Conservation (phyloP, 140 eudicot species). For the Flaveria floridana region DNA sequence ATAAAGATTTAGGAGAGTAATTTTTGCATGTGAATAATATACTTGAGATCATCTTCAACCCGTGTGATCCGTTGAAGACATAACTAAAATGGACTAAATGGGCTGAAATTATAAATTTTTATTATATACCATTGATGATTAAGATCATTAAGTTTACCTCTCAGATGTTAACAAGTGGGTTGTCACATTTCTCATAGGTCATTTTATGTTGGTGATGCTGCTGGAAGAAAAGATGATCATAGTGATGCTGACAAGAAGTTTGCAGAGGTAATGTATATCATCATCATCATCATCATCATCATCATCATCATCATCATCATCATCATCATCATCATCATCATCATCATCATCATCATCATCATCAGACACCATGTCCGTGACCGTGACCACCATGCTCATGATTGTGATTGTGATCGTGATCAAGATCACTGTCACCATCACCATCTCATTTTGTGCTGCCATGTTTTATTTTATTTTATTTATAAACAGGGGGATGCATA, state of each 20-base stretch:
- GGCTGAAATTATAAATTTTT: not conserved
- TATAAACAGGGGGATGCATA: not conserved
- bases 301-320: too few species aligned
- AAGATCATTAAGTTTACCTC: slow-evolving; percentile 7
- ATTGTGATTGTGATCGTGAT: too few species aligned
- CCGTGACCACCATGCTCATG: too few species aligned
- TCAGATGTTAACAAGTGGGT: not conserved
- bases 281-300: too few species aligned
- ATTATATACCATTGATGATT: not conserved
- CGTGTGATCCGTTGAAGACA: not conserved
- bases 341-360: not conserved
- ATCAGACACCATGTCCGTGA: too few species aligned
- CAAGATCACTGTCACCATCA: not conserved
- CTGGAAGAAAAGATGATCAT: slow-evolving; percentile 82
- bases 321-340: too few species aligned
- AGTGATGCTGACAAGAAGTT: slow-evolving; percentile 90
- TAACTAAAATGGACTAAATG: not conserved
- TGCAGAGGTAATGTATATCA: slow-evolving; percentile 56
- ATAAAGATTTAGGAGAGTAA: not conserved
- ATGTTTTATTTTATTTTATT: not conserved
- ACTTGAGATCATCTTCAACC: not conserved
- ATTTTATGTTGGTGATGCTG: slow-evolving; percentile 98
- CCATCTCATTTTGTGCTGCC: not conserved
- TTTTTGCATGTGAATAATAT: not conserved
- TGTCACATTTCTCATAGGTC: slow-evolving; percentile 43